These are phyloP conservation scores for Musa beccarii DNA, from an alignment of 176 grass and related monocot species.

Conservation along the genomic window DNA sequence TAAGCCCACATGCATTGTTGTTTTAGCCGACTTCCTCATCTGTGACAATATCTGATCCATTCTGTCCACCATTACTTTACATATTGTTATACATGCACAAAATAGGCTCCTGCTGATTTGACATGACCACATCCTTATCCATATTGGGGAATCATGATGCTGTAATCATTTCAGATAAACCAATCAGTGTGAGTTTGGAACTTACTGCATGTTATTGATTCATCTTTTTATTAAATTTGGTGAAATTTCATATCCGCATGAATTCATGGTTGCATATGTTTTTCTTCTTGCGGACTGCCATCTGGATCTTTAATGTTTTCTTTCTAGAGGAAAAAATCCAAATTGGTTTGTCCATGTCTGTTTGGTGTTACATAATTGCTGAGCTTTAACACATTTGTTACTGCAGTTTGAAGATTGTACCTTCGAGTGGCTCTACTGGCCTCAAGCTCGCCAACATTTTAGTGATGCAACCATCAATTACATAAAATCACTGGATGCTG, in stretches of 20 bases:
- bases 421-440: conserved; percentile 70
- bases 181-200: neutral
- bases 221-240: neutral
- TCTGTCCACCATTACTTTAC: neutral
- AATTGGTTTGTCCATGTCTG: too few relatives aligned
- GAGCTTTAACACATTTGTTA: neutral
- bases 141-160: neutral
- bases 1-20: neutral
- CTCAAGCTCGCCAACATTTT: conserved; percentile 50
- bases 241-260: neutral
- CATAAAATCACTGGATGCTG: conserved; percentile 52
- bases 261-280: neutral
- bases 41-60: neutral
- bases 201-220: neutral
- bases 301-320: neutral
- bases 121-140: neutral
- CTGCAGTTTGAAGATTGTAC: conserved; percentile 69
- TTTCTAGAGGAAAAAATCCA: neutral
- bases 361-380: neutral
- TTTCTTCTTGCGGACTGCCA: neutral
- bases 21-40: neutral
- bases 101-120: neutral
- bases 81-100: neutral
- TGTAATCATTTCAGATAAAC: neutral
- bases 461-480: conserved; percentile 39